Conservation (phyloP, 441 rosid genomes). For the Biscutella laevigata region DNA sequence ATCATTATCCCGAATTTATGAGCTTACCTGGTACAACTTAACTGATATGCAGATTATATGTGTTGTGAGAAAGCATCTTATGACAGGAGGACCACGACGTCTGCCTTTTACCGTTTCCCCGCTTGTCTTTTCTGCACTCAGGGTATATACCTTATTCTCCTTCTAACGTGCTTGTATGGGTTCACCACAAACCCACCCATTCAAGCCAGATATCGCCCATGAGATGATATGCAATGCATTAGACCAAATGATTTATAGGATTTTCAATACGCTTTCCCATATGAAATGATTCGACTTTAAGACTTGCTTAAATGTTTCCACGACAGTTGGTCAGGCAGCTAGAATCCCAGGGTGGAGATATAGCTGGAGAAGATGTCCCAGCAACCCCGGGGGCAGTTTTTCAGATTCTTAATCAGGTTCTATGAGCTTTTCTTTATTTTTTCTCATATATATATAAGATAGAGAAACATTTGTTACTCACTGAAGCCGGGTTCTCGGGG, state of each 20-base stretch:
- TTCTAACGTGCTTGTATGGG: neutral
- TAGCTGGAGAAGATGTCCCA: slow-evolving; percentile 47
- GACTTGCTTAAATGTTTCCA: slow-evolving; percentile 6
- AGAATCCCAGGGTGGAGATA: slow-evolving; percentile 52
- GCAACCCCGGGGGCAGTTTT: slow-evolving; percentile 52
- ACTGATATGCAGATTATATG: slow-evolving; percentile 42
- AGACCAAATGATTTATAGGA: too few species aligned
- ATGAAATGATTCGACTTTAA: too few species aligned
- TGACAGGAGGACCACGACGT: slow-evolving; percentile 52
- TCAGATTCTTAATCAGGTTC: slow-evolving; percentile 60
- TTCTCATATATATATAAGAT: neutral
- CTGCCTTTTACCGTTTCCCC: slow-evolving; percentile 53
- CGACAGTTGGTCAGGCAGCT: slow-evolving; percentile 55
- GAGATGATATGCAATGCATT: too few species aligned
- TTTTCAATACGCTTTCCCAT: too few species aligned
- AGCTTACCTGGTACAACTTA: slow-evolving; percentile 11
- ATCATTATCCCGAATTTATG: neutral
- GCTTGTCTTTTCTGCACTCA: slow-evolving; percentile 49
- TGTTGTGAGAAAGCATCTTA: slow-evolving; percentile 47
- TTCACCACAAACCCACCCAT: too few species aligned
- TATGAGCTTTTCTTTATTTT: neutral
- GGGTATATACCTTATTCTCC: slow-evolving; percentile 31
- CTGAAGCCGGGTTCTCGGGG: neutral
- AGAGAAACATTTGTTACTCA: slow-evolving; percentile 8
- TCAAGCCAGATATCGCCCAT: too few species aligned